Evolutionary conservation across 768 basidiomycete genomes (phyloP).

Genomic region (Pleurotus tuber-regium): DNA sequence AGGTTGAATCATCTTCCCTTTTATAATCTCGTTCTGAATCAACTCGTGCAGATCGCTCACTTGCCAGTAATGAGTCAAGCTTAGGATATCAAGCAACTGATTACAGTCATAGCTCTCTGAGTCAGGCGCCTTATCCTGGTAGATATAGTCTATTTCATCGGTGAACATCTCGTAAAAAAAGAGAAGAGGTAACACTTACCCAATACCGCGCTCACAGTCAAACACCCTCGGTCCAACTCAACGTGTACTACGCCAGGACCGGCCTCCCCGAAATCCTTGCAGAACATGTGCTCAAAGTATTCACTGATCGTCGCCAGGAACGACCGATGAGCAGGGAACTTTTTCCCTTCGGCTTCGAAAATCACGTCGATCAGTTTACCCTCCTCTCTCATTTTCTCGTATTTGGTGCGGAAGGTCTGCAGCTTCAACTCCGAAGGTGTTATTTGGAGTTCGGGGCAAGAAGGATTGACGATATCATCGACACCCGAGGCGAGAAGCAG

Average conservation of each 20-base stretch:
- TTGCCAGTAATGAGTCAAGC: constrained; percentile 25
- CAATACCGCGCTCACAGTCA: background rate
- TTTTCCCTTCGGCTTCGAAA: constrained; percentile 18
- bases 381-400: constrained; percentile 17
- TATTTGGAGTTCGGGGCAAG: constrained; percentile 15
- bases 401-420: constrained; percentile 14
- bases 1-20: constrained; percentile 25
- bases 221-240: background rate
- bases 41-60: constrained; percentile 22
- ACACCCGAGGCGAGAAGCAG: constrained; percentile 17
- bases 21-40: constrained; percentile 26
- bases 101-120: background rate
- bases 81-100: constrained; percentile 24
- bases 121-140: background rate
- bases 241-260: constrained; percentile 11
- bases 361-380: constrained; percentile 22
- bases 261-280: constrained; percentile 18
- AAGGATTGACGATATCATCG: constrained; percentile 17
- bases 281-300: constrained; percentile 22
- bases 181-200: background rate
- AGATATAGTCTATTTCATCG: background rate
- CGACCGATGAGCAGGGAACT: constrained; percentile 20
- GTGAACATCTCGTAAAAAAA: background rate
- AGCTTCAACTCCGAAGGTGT: constrained; percentile 19
- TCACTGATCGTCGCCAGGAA: constrained; percentile 22